Base-by-base conservation (phyloP, 1,139 yeast genomes). In the Trichomonascaceae sp. region DNA sequence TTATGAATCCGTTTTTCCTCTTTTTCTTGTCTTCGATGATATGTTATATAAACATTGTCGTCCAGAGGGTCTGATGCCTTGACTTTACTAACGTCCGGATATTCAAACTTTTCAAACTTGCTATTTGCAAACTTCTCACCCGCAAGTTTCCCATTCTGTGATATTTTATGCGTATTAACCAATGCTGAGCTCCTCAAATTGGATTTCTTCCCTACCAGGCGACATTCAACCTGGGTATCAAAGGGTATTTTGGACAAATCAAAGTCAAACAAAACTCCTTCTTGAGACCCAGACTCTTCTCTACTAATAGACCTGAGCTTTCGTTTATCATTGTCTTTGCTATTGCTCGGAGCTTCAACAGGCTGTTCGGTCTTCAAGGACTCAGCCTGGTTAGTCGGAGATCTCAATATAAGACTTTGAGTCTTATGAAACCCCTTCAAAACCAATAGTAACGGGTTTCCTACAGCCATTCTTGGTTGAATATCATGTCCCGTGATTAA, bases 1-100 rank as follows among this genome's bases (percentile, higher is more conserved):
- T 78, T 79, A 41, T 80, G 75, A 80, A 84, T 81, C 44, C 80
- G 75, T 53, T 77, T 77, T 64, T 87, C 95, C 56, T 83, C 85
- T 53, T 82, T 80, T 57, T 78, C 80, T 87, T 85, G 83, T 47
- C 78, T 73, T 47, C 77, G 74, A 65, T 85, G 91, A 61, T 82
- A 84, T 0, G 72, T 61, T 1, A 65, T 65, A 62, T 76, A 86
- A 1, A 70, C 47, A 0, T 69, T 70, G 56, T 83, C 86, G 0
- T 67, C 60, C 17, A 85, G 68, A 2, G 77, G 74, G 58, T 83
- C 86, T 1, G 32, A 22, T 15, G 38, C 20, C 41, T 20, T 30
- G 36, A 10, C n/a, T 4, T 22, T 22, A 17, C 17, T 19, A 32
- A 30, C 32, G 36, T 19, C 15, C 41, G 41, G 30, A 18, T 45